Conservation (phyloP, 352 stramenopile genomes). For the Pythium utonaiense region DNA sequence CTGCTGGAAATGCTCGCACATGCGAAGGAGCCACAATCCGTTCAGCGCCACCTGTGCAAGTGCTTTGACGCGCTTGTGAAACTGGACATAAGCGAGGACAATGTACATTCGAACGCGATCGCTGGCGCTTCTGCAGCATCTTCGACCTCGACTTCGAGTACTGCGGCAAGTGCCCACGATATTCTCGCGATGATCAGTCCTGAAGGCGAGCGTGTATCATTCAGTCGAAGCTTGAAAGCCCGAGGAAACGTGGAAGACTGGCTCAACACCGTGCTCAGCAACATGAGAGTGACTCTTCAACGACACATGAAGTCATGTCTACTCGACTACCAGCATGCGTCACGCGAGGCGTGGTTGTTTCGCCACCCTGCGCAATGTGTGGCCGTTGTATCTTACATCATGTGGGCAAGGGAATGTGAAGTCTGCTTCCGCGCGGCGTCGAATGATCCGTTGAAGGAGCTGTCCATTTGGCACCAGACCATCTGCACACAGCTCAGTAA, state of each 20-base stretch:
- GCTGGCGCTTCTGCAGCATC: constrained; percentile 12
- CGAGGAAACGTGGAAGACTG: constrained; percentile 87
- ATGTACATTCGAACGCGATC: neutral
- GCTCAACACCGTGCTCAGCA: constrained; percentile 65
- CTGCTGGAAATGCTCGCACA: constrained; percentile 82
- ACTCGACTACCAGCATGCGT: constrained; percentile 84
- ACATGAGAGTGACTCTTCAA: constrained; percentile 74
- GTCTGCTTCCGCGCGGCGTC: constrained; percentile 50
- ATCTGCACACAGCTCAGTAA: constrained; percentile 67
- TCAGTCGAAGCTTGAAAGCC: constrained; percentile 74
- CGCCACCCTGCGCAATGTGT: constrained; percentile 89
- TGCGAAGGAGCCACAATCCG: constrained; percentile 69
- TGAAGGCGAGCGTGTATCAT: constrained; percentile 75
- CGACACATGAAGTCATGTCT: constrained; percentile 72
- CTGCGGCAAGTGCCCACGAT: constrained; percentile 32
- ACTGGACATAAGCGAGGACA: constrained; percentile 63
- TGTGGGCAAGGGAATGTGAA: constrained; percentile 73
- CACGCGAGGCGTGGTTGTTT: constrained; percentile 81
- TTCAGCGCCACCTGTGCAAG: constrained; percentile 81
- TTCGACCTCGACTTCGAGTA: neutral
- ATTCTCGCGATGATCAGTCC: constrained; percentile 79
- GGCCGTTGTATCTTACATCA: constrained; percentile 88
- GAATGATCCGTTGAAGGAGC: constrained; percentile 46
- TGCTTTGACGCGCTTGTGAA: constrained; percentile 81
- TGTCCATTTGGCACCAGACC: constrained; percentile 62